phyloP scores from a whole-genome alignment of 2,329 filamentous ascomycete genomes.

The Xylariaceae sp. region DNA sequence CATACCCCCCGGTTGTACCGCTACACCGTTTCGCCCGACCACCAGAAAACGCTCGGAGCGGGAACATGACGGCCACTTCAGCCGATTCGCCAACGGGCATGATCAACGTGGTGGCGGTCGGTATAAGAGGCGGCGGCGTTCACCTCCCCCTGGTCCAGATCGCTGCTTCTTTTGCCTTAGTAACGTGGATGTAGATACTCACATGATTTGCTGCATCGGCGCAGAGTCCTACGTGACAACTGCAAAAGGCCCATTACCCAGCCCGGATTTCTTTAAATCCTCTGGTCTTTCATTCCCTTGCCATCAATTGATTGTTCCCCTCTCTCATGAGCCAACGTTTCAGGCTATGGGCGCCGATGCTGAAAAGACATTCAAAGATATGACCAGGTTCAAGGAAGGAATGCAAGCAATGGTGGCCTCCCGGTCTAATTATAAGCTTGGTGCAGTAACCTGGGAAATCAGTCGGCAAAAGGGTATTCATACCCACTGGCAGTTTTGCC shows the following conservation, averaged over 20 bases:
- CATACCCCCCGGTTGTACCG: slow-evolving; percentile 67
- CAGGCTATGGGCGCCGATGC: slow-evolving; percentile 60
- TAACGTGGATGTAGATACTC: slow-evolving; percentile 75
- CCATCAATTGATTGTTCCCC: slow-evolving; percentile 87
- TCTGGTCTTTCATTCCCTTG: slow-evolving; percentile 69
- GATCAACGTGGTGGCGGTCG: slow-evolving; percentile 43
- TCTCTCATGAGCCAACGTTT: slow-evolving; percentile 75
- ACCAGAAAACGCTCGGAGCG: slow-evolving; percentile 52
- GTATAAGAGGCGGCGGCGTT: slow-evolving; percentile 45
- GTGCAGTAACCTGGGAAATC: slow-evolving; percentile 89
- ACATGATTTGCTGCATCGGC: slow-evolving; percentile 87
- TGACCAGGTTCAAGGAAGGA: slow-evolving; percentile 72
- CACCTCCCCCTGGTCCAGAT: slow-evolving; percentile 62
- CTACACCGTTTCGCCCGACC: slow-evolving; percentile 62
- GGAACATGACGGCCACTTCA: slow-evolving; percentile 46
- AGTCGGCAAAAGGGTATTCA: slow-evolving; percentile 78
- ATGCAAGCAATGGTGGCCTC: slow-evolving; percentile 75
- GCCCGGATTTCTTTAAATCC: slow-evolving; percentile 59
- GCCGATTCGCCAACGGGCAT: slow-evolving; percentile 50
- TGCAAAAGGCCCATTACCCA: slow-evolving; percentile 83
- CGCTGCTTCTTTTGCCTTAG: slow-evolving; percentile 95
- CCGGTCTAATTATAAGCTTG: slow-evolving; percentile 57
- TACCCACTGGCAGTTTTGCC: slow-evolving; percentile 89
- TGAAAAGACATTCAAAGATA: slow-evolving; percentile 66
- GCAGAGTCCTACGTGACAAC: slow-evolving; percentile 85